Evolutionary conservation across 495 filamentous ascomycete species (phyloP).

Genomic region (Penicillium lividum): DNA sequence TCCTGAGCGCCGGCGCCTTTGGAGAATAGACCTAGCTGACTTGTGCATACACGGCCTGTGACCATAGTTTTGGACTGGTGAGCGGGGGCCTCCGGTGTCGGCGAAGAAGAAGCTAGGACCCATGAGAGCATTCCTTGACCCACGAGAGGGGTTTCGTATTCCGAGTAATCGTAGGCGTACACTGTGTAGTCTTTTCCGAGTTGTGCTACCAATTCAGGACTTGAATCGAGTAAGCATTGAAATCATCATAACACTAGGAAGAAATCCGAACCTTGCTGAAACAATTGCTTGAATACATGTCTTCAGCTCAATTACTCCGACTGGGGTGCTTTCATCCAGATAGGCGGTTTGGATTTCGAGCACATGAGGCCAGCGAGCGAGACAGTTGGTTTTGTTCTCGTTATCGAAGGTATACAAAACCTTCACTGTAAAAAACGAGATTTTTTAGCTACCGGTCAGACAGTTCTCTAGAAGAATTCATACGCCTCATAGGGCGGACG

Average conservation of each 20-base stretch:
- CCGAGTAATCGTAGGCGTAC: constrained; percentile 96
- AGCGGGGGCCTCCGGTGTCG: constrained; percentile 55
- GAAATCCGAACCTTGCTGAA: constrained; percentile 57
- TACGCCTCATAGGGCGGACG: constrained; percentile 58
- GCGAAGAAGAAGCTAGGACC: constrained; percentile 65
- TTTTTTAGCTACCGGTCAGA: constrained; percentile 1
- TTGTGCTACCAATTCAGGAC: constrained; percentile 83
- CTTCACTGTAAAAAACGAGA: constrained; percentile 57
- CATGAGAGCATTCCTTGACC: constrained; percentile 96
- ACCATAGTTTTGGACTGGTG: constrained; percentile 71
- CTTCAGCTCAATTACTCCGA: constrained; percentile 88
- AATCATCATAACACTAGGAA: constrained; percentile 7
- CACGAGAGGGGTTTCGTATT: constrained; percentile 87
- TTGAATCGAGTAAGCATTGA: constrained; percentile 38
- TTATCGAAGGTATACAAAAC: constrained; percentile 96
- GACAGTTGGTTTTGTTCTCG: constrained; percentile 83
- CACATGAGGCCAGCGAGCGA: constrained; percentile 83
- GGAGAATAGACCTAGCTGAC: constrained; percentile 77
- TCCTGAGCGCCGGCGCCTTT: constrained; percentile 72
- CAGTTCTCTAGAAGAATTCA: constrained; percentile 9
- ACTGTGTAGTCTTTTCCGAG: constrained; percentile 90
- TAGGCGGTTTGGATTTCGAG: constrained; percentile 77
- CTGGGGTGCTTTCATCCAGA: constrained; percentile 72
- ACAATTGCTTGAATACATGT: constrained; percentile 88
- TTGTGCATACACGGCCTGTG: constrained; percentile 87